These are phyloP conservation scores for Pugionium cornutum DNA, from an alignment of 345 rosid species.

Conservation along the genomic window DNA sequence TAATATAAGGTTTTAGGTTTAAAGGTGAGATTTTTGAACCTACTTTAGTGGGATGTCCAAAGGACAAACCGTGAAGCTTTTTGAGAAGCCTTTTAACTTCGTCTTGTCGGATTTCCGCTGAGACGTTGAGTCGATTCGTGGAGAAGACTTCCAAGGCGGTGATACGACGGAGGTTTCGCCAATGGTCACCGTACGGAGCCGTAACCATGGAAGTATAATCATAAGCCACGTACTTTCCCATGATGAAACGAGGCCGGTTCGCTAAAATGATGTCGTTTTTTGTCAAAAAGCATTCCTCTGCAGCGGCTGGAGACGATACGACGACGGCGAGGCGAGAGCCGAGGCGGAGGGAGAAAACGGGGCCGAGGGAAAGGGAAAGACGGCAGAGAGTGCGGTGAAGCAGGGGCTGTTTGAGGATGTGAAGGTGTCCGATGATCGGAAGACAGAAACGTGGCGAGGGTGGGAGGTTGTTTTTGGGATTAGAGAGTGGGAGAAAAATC, in stretches of 20 bases:
- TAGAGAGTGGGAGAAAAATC: slow-evolving; percentile 9
- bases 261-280: slow-evolving; percentile 38
- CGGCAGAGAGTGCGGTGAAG: slow-evolving; percentile 30
- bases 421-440: slow-evolving; percentile 43
- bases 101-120: slow-evolving; percentile 34
- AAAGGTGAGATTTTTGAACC: not conserved
- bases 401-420: slow-evolving; percentile 34
- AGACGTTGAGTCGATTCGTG: slow-evolving; percentile 34
- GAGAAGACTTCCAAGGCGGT: slow-evolving; percentile 35
- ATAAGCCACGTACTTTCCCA: slow-evolving; percentile 38
- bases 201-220: slow-evolving; percentile 30
- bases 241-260: slow-evolving; percentile 26
- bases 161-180: slow-evolving; percentile 43
- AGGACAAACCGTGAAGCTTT: slow-evolving; percentile 33
- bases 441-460: slow-evolving; percentile 34
- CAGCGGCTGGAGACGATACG: slow-evolving; percentile 28
- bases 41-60: slow-evolving; percentile 26
- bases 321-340: slow-evolving; percentile 36
- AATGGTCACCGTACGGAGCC: slow-evolving; percentile 39
- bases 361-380: slow-evolving; percentile 39
- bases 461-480: slow-evolving; percentile 29
- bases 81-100: slow-evolving; percentile 37
- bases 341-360: slow-evolving; percentile 38
- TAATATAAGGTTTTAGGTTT: not conserved
- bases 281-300: slow-evolving; percentile 37